Base-by-base conservation (phyloP, 208 protist species). In the Trypanosoma rangeli region DNA sequence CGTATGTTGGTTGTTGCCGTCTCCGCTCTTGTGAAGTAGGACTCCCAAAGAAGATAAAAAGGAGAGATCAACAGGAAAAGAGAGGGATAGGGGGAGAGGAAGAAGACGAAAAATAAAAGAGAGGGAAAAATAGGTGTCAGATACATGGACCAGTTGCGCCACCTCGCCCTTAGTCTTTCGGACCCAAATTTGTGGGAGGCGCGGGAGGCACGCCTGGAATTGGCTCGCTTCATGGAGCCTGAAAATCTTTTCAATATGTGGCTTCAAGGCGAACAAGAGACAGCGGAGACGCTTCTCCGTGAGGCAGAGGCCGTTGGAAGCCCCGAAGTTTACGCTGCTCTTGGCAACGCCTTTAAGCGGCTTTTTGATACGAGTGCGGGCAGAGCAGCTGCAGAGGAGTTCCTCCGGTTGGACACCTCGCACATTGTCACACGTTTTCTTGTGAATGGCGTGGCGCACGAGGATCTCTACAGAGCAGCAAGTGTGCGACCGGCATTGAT, bases 301-400 rank as follows among this genome's bases (percentile, higher is more conserved):
- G 85, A 89, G 58, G 82, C 80, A 26, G 77, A 82, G 49, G 31
- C 26, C 3, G 73, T 82, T 18, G 75, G 57, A n/a, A 81, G 78
- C 58, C 49, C n/a, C 16, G 84, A 92, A 15, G 74, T 94, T 7
- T 85, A 86, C 68, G 63, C 42, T 26, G 53, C 83, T 13, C n/a
- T 92, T 3, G 79, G 80, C 0, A 46, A 55, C 10, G 62, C 55
- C 0, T 70, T 94, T 31, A 67, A 35, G 16, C 52, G 54, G 0
- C 68, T 80, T 42, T 44, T 70, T 20, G 26, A 69, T 10, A 28
- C 52, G 12, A 61, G n/a, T 48, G 4, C 0, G 7, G 31, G 61
- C 0, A 48, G 24, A 33, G 42, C 58, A 24, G 2, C 35, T 37
- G 68, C 68, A 37, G 68, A n/a, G 16, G 58, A 67, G 18, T 67